Percentiles rank a stretch among this genome's conserved stretches.
Evolutionary conservation across 805 yeast species (phyloP).

Genomic region (Candida oleophila): DNA sequence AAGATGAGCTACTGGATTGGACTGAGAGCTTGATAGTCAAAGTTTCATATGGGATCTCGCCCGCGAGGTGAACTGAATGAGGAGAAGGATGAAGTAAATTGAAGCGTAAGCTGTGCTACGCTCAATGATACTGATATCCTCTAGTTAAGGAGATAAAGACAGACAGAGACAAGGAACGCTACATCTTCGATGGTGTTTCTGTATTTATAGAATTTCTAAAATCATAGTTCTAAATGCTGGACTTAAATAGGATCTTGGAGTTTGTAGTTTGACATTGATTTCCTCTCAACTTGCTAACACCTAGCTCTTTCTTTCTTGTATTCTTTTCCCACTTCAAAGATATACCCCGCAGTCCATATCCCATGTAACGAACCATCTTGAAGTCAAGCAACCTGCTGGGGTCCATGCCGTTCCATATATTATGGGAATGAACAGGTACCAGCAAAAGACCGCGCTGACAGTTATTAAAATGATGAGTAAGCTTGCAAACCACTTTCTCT

Average conservation of each 20-base stretch:
- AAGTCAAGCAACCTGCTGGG: constrained; percentile 32
- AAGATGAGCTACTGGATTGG: constrained; percentile 42
- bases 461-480: constrained; percentile 17
- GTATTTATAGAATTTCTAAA: too few relatives aligned
- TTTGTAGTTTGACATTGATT: too few relatives aligned
- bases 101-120: too few relatives aligned
- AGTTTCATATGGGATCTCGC: constrained; percentile 55
- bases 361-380: constrained; percentile 41
- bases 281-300: too few relatives aligned
- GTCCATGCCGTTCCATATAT: constrained; percentile 51
- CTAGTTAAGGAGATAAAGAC: too few relatives aligned
- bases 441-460: constrained; percentile 23
- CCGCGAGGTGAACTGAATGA: constrained; percentile 18
- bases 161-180: too few relatives aligned
- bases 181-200: too few relatives aligned
- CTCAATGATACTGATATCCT: too few relatives aligned
- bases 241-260: too few relatives aligned
- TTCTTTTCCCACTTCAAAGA: background rate
- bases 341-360: constrained; percentile 40
- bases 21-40: constrained; percentile 66
- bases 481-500: constrained; percentile 24
- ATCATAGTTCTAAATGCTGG: too few relatives aligned
- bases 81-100: constrained; percentile 21
- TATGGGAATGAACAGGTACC: constrained; percentile 35
- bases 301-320: background rate